Base-by-base conservation (phyloP, 2,329 filamentous ascomycete species). In the Teratosphaeria nubilosa region DNA sequence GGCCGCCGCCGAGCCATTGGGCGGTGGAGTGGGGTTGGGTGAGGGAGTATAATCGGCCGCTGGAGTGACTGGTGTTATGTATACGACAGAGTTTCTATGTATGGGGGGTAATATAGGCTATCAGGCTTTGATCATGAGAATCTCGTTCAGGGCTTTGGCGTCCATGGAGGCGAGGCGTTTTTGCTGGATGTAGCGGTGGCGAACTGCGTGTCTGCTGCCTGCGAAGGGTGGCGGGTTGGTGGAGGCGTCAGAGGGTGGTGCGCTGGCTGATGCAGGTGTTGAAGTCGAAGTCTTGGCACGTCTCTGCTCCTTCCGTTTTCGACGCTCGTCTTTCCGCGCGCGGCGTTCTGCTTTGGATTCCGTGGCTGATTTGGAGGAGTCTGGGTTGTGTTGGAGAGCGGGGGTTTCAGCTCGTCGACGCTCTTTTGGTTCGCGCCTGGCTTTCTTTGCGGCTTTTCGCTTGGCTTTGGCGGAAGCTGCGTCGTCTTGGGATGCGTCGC, bases 91-190 rank as follows among this genome's bases (percentile, higher is more conserved):
- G 1, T 30, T 2, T 27, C 4, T 27, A n/a, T 52, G 27, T n/a
- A 27, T 25, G 30, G 30, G 24, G 27, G 30, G 24, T 31, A 34
- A 6, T 16, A 25, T 53, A 57, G 14, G 50, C 56, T 25, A 24
- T 50, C 20, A 53, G 22, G 74, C 64, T 63, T 87, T 87, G 59
- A 87, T 79, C 85, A 87, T 87, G 64, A 87, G 85, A 68, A 88
- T 88, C 83, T 96, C 91, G 72, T 91, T 92, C 69, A 97, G 75
- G 14, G 91, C 89, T 68, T 87, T 85, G 54, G 86, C 81, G 72
- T 96, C 88, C 76, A 90, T 82, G 59, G 91, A 82, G 2, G 91
- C 91, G 76, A 86, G 83, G 67, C 85, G 86, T 78, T 97, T 97
- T 66, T 94, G 89, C 58, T 87, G 87, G 68, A 97, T 96, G 73